Percentiles rank a stretch among this genome's conserved stretches.
Evolutionary conservation across 2,329 filamentous ascomycete species (phyloP).

Genomic region (Diaporthe australafricana): DNA sequence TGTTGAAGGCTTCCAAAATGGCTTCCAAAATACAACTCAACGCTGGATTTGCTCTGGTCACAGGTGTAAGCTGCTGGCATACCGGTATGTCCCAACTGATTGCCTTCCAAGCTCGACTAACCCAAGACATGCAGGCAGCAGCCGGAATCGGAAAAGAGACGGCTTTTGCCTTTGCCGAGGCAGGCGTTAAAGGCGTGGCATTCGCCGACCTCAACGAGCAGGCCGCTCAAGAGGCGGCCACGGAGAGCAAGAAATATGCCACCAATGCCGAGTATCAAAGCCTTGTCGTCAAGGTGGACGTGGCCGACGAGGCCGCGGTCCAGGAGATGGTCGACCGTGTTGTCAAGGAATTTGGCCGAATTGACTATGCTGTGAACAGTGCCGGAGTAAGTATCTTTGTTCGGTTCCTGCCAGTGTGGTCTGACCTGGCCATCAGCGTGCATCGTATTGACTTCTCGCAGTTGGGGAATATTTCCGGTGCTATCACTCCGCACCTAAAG

Average conservation of each 20-base stretch:
- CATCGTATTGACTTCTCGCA: not conserved
- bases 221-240: constrained; percentile 14
- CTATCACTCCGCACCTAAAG: constrained; percentile 1
- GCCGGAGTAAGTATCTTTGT: too few relatives aligned
- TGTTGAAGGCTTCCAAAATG: too few relatives aligned
- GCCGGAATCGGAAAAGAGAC: constrained; percentile 30
- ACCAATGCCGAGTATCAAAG: not conserved
- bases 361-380: constrained; percentile 28
- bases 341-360: not conserved
- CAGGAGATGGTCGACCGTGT: not conserved
- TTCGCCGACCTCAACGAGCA: constrained; percentile 26
- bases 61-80: not conserved
- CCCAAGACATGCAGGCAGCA: not conserved
- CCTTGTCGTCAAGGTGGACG: constrained; percentile 1
- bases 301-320: not conserved
- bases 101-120: not conserved
- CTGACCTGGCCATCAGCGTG: too few relatives aligned
- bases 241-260: constrained; percentile 6
- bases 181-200: constrained; percentile 16
- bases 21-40: not conserved
- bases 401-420: too few relatives aligned
- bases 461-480: constrained; percentile 4
- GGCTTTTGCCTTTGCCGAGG: constrained; percentile 21
- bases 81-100: too few relatives aligned
- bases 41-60: not conserved